A percentile compares a stretch with the other conserved stretches of the same genome.
These are phyloP conservation scores for Amanita rubescens DNA, from an alignment of 768 basidiomycete species.

Conservation along the genomic window DNA sequence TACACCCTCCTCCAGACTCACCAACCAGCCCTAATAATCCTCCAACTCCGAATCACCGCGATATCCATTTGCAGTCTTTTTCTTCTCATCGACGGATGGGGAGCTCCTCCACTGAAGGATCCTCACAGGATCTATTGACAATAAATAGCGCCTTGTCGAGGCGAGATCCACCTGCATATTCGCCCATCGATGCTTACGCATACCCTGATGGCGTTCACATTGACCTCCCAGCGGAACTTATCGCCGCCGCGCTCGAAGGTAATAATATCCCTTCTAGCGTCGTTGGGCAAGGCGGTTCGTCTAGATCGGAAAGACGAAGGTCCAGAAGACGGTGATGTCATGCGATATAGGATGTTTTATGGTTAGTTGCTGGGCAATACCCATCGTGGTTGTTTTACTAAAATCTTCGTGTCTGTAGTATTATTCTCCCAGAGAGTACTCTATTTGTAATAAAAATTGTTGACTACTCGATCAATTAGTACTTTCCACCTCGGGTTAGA, in stretches of 20 bases:
- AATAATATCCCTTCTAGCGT: constrained; percentile 51
- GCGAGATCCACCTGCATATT: constrained; percentile 79
- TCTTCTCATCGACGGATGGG: constrained; percentile 29
- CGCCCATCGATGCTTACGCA: constrained; percentile 78
- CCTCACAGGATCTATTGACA: neutral
- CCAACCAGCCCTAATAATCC: constrained; percentile 72
- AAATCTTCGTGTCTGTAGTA: neutral
- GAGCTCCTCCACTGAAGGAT: constrained; percentile 20
- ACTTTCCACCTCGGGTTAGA: neutral
- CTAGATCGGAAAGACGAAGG: constrained; percentile 50
- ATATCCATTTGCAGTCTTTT: constrained; percentile 74
- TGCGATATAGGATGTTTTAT: constrained; percentile 19
- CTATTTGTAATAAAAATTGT: constrained; percentile 9
- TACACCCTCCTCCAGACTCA: constrained; percentile 75
- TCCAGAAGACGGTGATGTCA: constrained; percentile 41
- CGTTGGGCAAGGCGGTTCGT: constrained; percentile 42
- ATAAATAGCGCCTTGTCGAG: constrained; percentile 30
- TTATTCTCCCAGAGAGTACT: constrained; percentile 1
- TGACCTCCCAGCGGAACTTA: constrained; percentile 88
- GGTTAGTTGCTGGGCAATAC: constrained; percentile 16
- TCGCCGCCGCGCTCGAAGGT: constrained; percentile 82
- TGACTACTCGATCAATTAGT: neutral
- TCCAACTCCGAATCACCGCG: constrained; percentile 77
- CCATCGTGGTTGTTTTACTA: neutral
- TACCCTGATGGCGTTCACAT: constrained; percentile 89